A percentile compares a stretch with the other conserved stretches of the same genome.
These are phyloP conservation scores for Crucihimalaya himalaica DNA, from an alignment of 345 rosid species.

Conservation along the genomic window DNA sequence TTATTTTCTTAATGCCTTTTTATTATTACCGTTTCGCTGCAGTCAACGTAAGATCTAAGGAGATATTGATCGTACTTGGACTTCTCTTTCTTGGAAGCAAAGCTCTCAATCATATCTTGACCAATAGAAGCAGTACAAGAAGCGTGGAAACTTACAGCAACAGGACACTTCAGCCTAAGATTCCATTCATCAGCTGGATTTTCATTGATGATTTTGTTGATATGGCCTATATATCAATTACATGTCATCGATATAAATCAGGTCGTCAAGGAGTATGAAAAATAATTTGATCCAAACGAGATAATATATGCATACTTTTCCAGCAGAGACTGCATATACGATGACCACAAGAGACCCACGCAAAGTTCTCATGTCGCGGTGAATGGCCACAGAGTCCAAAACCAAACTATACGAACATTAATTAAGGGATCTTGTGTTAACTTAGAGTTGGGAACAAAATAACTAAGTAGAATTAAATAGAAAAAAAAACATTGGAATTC, in stretches of 20 bases:
- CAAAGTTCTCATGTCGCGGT: background rate
- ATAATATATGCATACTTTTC: conserved; percentile 11
- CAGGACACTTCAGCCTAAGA: conserved; percentile 36
- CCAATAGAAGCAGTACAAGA: conserved; percentile 34
- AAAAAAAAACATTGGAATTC: background rate
- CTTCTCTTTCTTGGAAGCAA: conserved; percentile 24
- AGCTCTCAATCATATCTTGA: conserved; percentile 35
- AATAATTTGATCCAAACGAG: background rate
- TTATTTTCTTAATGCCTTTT: background rate
- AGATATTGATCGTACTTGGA: conserved; percentile 29
- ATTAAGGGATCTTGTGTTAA: background rate
- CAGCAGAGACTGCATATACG: conserved; percentile 37
- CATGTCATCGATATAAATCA: background rate
- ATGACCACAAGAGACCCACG: conserved; percentile 39
- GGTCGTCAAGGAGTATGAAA: background rate
- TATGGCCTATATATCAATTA: conserved; percentile 24
- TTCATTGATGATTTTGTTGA: conserved; percentile 22
- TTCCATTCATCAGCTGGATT: conserved; percentile 10
- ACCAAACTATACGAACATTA: conserved; percentile 11
- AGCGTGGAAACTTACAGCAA: conserved; percentile 2
- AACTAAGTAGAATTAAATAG: background rate
- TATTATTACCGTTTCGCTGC: conserved; percentile 49
- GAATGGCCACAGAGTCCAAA: background rate
- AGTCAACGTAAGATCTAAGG: conserved; percentile 62
- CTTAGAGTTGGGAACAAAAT: background rate